These are phyloP conservation scores for Alloteropsis semialata DNA, from an alignment of 176 grass and related monocot species.

Conservation along the genomic window DNA sequence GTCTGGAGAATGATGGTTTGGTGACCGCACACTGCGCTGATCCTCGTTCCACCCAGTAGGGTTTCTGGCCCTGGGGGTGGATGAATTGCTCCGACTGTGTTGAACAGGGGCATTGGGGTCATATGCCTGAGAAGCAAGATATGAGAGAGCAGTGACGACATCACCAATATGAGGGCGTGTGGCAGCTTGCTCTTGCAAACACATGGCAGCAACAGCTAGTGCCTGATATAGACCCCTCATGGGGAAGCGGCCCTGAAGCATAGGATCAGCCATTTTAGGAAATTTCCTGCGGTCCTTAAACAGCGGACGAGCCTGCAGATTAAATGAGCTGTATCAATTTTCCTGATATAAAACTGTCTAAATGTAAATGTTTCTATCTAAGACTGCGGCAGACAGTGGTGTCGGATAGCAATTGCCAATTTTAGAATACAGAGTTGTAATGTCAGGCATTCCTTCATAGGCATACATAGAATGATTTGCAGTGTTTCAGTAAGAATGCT, in stretches of 20 bases:
- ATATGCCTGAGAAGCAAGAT: slow-evolving; percentile 92
- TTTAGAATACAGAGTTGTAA: neutral
- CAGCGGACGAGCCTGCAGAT: slow-evolving; percentile 86
- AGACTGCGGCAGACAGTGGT: neutral
- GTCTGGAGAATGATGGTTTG: slow-evolving; percentile 76
- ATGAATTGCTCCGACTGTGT: slow-evolving; percentile 54
- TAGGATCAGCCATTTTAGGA: slow-evolving; percentile 92
- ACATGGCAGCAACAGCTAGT: slow-evolving; percentile 97
- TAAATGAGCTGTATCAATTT: slow-evolving; percentile 23
- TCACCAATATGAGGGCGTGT: slow-evolving; percentile 92
- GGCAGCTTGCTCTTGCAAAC: slow-evolving; percentile 94
- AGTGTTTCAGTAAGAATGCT: neutral
- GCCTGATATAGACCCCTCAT: slow-evolving; percentile 98
- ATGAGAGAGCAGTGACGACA: slow-evolving; percentile 95
- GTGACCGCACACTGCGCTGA: slow-evolving; percentile 41
- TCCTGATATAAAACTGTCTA: slow-evolving; percentile 3
- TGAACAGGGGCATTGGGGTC: slow-evolving; percentile 65
- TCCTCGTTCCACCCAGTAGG: slow-evolving; percentile 29
- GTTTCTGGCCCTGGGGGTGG: slow-evolving; percentile 60
- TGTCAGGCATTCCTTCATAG: neutral
- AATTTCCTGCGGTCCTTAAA: slow-evolving; percentile 96
- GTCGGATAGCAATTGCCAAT: neutral
- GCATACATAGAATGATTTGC: neutral
- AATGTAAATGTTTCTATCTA: neutral
- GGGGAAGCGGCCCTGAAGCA: slow-evolving; percentile 74